A percentile compares a stretch with the other conserved stretches of the same genome.
phyloP scores from a whole-genome alignment of 1,284 basidiomycete species.

The Sporisorium graminicola region DNA sequence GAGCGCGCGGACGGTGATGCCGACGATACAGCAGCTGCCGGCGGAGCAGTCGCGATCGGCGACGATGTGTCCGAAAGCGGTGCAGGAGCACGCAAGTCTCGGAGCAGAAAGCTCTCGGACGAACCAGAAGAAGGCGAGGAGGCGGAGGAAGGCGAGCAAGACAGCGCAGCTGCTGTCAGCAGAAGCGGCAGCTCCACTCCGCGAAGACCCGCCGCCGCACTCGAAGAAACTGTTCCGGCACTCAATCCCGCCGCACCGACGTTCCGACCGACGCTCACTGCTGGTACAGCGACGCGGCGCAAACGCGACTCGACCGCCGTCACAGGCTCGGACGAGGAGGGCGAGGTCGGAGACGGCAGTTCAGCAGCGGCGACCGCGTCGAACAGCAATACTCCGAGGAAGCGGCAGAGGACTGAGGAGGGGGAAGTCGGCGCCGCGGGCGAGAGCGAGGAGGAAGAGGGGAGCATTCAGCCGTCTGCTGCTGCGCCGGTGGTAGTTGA shows the following conservation, averaged over 20 bases:
- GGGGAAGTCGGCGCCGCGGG: constrained; percentile 43
- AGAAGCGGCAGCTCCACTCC: constrained; percentile 24
- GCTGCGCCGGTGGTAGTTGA: neutral
- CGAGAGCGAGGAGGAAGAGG: constrained; percentile 46
- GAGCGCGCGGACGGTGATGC: constrained; percentile 49
- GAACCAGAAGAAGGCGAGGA: constrained; percentile 41
- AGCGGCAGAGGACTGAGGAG: constrained; percentile 43
- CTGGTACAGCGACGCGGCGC: constrained; percentile 5
- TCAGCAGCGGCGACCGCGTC: constrained; percentile 13
- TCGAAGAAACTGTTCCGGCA: neutral
- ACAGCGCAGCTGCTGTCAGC: neutral
- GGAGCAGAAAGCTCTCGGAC: constrained; percentile 1
- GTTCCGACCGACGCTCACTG: constrained; percentile 15
- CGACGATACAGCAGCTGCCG: constrained; percentile 19
- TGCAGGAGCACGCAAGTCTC: neutral
- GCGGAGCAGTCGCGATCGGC: neutral
- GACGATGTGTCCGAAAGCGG: constrained; percentile 20
- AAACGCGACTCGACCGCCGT: constrained; percentile 41
- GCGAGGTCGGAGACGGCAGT: constrained; percentile 28
- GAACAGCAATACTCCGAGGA: constrained; percentile 47
- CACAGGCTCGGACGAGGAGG: constrained; percentile 40
- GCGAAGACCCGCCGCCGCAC: neutral
- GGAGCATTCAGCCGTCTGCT: constrained; percentile 30
- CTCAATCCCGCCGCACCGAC: constrained; percentile 31
- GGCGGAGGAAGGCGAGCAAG: constrained; percentile 24